Evolutionary conservation across 192 early-diverging fungal genomes (phyloP).

Genomic region (Coemansia sp.): DNA sequence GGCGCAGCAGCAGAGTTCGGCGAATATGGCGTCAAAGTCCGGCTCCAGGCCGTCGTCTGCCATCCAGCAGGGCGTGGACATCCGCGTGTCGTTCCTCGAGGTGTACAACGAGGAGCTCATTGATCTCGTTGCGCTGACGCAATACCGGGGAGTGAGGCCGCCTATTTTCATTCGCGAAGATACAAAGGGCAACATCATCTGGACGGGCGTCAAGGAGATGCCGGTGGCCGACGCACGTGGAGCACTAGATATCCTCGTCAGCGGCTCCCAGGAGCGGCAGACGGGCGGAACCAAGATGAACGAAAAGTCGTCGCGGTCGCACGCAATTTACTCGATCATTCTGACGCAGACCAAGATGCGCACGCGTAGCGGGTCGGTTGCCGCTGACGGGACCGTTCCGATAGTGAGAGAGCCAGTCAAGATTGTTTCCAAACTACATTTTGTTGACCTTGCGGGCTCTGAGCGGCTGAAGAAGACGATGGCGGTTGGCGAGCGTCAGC

Average conservation of each 20-base stretch:
- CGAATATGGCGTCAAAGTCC: background rate
- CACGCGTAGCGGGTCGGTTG: background rate
- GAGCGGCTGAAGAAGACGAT: conserved; percentile 94
- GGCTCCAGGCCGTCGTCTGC: background rate
- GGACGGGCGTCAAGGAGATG: conserved; percentile 82
- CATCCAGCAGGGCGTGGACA: conserved; percentile 18
- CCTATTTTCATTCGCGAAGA: conserved; percentile 81
- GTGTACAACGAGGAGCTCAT: conserved; percentile 97
- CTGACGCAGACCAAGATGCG: conserved; percentile 72
- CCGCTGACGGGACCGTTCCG: conserved; percentile 19
- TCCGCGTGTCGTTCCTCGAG: conserved; percentile 89
- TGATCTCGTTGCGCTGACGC: conserved; percentile 76
- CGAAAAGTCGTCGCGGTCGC: conserved; percentile 88
- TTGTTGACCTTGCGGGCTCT: conserved; percentile 98
- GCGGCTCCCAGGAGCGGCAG: conserved; percentile 76
- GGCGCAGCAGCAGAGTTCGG: conserved; percentile 13
- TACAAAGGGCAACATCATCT: conserved; percentile 82
- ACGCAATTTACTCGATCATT: conserved; percentile 95
- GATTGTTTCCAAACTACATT: conserved; percentile 91
- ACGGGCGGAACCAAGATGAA: conserved; percentile 99
- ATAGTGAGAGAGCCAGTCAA: conserved; percentile 54
- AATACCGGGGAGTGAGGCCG: conserved; percentile 58
- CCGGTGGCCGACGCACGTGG: conserved; percentile 69
- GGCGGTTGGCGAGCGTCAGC: conserved; percentile 88
- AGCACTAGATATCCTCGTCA: conserved; percentile 66